Evolutionary conservation across 306 rosid species (phyloP).

Genomic region (Aeschynomene evenia): DNA sequence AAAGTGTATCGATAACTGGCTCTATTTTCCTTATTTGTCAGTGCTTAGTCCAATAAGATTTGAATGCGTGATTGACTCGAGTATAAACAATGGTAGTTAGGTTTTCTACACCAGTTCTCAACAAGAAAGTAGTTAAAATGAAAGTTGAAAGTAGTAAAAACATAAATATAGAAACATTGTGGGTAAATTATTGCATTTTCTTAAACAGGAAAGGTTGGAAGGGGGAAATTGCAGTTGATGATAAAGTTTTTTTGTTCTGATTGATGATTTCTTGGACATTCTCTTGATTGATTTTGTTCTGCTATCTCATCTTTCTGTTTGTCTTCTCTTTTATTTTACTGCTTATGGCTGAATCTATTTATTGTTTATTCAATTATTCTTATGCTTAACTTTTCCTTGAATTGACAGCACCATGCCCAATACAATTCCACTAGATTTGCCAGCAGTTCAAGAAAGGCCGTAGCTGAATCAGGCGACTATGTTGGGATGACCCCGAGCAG

Average conservation of each 20-base stretch:
- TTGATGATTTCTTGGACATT: background rate
- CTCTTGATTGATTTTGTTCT: background rate
- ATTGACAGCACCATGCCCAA: constrained; percentile 57
- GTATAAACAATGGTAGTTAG: background rate
- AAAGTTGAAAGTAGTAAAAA: background rate
- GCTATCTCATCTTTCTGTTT: background rate
- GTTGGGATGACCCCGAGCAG: constrained; percentile 24
- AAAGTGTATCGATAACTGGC: background rate
- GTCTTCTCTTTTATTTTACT: background rate
- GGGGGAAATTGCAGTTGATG: background rate
- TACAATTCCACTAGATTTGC: constrained; percentile 72
- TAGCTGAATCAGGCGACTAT: constrained; percentile 58
- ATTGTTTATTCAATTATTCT: background rate
- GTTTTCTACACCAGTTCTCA: background rate
- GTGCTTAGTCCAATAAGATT: background rate
- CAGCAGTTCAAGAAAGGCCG: constrained; percentile 82
- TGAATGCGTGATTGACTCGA: background rate
- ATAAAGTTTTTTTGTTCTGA: background rate
- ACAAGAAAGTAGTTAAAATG: background rate
- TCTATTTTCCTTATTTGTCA: background rate
- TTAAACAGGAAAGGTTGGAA: background rate
- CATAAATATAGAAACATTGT: background rate
- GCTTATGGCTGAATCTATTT: background rate
- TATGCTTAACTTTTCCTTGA: constrained; percentile 23
- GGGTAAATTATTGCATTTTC: too few species aligned